phyloP scores from a whole-genome alignment of 345 rosid genomes.

The Hevea brasiliensis region DNA sequence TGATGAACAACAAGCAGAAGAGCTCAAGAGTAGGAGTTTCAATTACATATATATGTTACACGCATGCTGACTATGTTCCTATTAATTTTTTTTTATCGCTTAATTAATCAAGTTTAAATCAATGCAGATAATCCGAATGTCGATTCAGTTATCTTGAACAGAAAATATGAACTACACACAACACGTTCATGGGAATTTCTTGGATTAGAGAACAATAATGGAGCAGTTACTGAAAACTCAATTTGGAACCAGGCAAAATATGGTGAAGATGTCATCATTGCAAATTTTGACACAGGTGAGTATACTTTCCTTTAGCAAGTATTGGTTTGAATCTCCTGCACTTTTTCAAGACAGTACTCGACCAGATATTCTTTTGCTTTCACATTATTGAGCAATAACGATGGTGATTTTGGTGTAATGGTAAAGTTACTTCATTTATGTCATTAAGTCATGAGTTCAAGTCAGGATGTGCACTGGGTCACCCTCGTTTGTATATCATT shows the following conservation, averaged over 20 bases:
- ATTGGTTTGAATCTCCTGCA: too few relatives aligned
- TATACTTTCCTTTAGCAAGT: background rate
- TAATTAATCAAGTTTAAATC: background rate
- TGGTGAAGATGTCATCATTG: constrained; percentile 23
- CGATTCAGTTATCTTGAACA: constrained; percentile 7
- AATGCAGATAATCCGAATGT: constrained; percentile 17
- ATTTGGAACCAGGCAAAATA: constrained; percentile 14
- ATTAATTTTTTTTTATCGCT: too few relatives aligned
- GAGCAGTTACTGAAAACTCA: background rate
- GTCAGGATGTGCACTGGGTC: too few relatives aligned
- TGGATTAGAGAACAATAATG: constrained; percentile 11
- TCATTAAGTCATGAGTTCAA: too few relatives aligned
- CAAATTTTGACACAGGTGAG: constrained; percentile 24
- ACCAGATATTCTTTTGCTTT: too few relatives aligned
- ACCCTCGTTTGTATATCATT: too few relatives aligned
- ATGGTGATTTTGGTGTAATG: too few relatives aligned
- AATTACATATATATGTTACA: background rate
- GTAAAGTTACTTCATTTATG: too few relatives aligned
- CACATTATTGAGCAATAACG: too few relatives aligned
- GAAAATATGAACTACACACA: constrained; percentile 15
- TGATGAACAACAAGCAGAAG: constrained; percentile 9
- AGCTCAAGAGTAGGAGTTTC: background rate
- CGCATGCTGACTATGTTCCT: background rate
- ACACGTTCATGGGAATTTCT: constrained; percentile 30
- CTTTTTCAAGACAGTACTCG: too few relatives aligned